Conservation (phyloP, 2,329 filamentous ascomycete species). For the Pseudocercospora crystallina region DNA sequence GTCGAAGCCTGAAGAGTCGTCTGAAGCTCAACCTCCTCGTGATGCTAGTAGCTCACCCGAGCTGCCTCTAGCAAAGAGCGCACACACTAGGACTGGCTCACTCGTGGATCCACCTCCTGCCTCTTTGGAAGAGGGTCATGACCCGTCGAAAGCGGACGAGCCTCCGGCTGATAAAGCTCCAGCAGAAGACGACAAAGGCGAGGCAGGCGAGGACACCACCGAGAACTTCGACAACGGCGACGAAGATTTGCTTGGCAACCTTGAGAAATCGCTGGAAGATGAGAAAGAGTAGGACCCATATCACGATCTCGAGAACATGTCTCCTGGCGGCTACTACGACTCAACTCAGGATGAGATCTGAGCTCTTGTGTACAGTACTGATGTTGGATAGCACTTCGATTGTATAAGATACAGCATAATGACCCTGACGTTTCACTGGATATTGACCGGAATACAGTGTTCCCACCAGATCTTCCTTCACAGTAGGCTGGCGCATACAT, state of each 20-base stretch:
- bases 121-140: constrained; percentile 7
- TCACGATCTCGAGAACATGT: no score
- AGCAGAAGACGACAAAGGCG: constrained; percentile 2
- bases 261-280: constrained; percentile 24
- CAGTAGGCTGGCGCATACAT: no score
- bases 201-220: constrained; percentile 3
- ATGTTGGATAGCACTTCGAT: no score
- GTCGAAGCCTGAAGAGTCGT: constrained; percentile 11
- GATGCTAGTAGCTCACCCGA: constrained; percentile 45
- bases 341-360: no score
- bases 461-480: no score
- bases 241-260: constrained; percentile 31
- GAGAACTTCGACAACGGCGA: constrained; percentile 27
- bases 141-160: constrained; percentile 1
- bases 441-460: no score
- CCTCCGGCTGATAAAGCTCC: constrained; percentile 5
- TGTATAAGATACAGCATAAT: no score
- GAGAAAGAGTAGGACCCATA: no score
- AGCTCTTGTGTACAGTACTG: no score
- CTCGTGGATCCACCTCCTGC: constrained; percentile 16
- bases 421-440: no score
- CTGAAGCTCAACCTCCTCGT: constrained; percentile 3
- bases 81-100: constrained; percentile 41
- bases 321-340: no score
- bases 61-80: constrained; percentile 40